Percentiles rank a stretch among this genome's conserved stretches.
These are phyloP conservation scores for Zalerion maritima DNA, from an alignment of 495 filamentous ascomycete species.

Conservation along the genomic window DNA sequence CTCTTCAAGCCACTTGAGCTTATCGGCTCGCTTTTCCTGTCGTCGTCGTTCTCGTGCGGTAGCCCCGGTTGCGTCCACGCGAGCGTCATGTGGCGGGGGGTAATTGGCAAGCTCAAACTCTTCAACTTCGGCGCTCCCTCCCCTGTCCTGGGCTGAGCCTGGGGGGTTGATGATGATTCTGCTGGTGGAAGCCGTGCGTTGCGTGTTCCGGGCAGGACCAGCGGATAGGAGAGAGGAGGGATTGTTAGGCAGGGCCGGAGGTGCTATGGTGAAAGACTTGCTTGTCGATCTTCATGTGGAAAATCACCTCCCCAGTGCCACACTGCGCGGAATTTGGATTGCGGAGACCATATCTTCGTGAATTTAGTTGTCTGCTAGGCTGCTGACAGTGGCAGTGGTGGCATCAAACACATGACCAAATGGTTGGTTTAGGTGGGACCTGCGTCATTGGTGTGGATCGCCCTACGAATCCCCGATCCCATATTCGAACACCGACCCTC, in stretches of 20 bases:
- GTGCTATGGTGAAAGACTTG: not conserved
- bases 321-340: too few species aligned
- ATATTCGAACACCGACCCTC: too few species aligned
- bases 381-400: not conserved
- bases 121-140: not conserved
- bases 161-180: too few species aligned
- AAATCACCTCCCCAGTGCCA: too few species aligned
- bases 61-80: conserved; percentile 4
- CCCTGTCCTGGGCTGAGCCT: not conserved
- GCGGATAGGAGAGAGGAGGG: conserved; percentile 1
- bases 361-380: not conserved
- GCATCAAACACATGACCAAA: too few species aligned
- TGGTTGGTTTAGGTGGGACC: too few species aligned
- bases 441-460: too few species aligned
- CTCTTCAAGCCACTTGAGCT: conserved; percentile 41
- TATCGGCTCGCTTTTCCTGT: conserved; percentile 27
- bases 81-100: not conserved
- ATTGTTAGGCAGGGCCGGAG: not conserved
- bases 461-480: too few species aligned
- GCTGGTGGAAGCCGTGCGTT: not conserved
- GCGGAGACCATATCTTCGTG: too few species aligned
- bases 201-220: not conserved
- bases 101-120: conserved; percentile 1
- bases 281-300: not conserved
- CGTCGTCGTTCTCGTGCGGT: conserved; percentile 10